A percentile compares a stretch with the other conserved stretches of the same genome.
phyloP scores from a whole-genome alignment of 225 moss, liverwort and hornwort genomes.

The Bryum argenteum region DNA sequence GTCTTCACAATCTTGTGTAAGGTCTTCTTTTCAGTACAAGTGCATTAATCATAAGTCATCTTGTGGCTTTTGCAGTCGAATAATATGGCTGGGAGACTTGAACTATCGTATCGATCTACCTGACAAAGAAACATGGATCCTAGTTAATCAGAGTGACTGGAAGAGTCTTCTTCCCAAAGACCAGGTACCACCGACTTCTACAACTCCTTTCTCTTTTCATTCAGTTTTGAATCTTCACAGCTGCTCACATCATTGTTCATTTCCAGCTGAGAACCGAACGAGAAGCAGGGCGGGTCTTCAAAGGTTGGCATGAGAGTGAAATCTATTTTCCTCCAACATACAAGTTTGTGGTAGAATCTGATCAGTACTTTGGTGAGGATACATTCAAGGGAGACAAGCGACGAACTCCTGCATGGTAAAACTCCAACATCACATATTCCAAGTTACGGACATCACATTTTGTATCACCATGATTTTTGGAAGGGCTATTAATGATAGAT shows the following conservation, averaged over 20 bases:
- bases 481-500: no score
- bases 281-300: constrained; percentile 71
- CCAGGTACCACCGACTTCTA: constrained; percentile 53
- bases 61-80: constrained; percentile 54
- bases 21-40: no score
- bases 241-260: constrained; percentile 7
- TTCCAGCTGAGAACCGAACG: constrained; percentile 72
- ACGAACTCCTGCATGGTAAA: constrained; percentile 85
- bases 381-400: constrained; percentile 63
- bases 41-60: no score
- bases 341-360: constrained; percentile 73
- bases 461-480: no score
- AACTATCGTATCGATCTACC: constrained; percentile 79
- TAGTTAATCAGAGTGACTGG: constrained; percentile 74
- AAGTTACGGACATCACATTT: no score
- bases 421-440: no score
- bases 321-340: constrained; percentile 84
- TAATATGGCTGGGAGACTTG: constrained; percentile 90
- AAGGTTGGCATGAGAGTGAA: constrained; percentile 75
- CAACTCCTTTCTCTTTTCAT: constrained; percentile 8
- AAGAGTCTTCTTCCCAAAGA: constrained; percentile 66
- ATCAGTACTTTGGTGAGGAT: constrained; percentile 69
- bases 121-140: constrained; percentile 71
- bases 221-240: not conserved
- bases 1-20: no score